These are phyloP conservation scores for Rhinocladiella mackenziei DNA, from an alignment of 2,329 filamentous ascomycete genomes.

Conservation along the genomic window DNA sequence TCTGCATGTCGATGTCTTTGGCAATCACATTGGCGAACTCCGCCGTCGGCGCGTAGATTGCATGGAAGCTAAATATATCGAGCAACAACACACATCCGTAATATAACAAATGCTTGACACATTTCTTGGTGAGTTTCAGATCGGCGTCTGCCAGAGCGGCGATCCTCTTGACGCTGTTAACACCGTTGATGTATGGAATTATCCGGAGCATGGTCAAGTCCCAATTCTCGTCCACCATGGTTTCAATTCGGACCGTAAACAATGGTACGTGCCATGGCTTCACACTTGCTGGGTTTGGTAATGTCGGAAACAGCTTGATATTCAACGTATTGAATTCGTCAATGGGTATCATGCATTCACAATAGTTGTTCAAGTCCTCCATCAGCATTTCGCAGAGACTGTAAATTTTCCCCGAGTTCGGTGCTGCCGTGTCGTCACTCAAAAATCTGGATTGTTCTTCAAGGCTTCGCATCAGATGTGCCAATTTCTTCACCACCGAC, in stretches of 20 bases:
- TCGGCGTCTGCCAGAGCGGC: slow-evolving; percentile 81
- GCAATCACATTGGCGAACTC: slow-evolving; percentile 73
- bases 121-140: slow-evolving; percentile 77
- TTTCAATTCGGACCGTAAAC: slow-evolving; percentile 55
- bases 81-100: slow-evolving; percentile 87
- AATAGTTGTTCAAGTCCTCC: slow-evolving; percentile 93
- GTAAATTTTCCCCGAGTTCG: slow-evolving; percentile 52
- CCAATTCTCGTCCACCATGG: slow-evolving; percentile 53
- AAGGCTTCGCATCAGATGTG: slow-evolving; percentile 78
- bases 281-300: slow-evolving; percentile 70
- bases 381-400: slow-evolving; percentile 79
- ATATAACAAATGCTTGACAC: slow-evolving; percentile 83
- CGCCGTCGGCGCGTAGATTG: slow-evolving; percentile 79
- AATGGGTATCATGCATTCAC: slow-evolving; percentile 98
- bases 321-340: slow-evolving; percentile 93
- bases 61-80: slow-evolving; percentile 91
- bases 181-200: slow-evolving; percentile 81
- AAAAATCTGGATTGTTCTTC: slow-evolving; percentile 89
- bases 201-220: slow-evolving; percentile 57
- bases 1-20: slow-evolving; percentile 69
- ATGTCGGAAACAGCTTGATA: slow-evolving; percentile 88
- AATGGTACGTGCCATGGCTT: slow-evolving; percentile 89
- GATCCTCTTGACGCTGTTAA: slow-evolving; percentile 84
- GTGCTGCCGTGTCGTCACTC: slow-evolving; percentile 43
- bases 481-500: slow-evolving; percentile 79